Conservation (phyloP, 2,329 filamentous ascomycete species). For the Ophiostoma sp. region DNA sequence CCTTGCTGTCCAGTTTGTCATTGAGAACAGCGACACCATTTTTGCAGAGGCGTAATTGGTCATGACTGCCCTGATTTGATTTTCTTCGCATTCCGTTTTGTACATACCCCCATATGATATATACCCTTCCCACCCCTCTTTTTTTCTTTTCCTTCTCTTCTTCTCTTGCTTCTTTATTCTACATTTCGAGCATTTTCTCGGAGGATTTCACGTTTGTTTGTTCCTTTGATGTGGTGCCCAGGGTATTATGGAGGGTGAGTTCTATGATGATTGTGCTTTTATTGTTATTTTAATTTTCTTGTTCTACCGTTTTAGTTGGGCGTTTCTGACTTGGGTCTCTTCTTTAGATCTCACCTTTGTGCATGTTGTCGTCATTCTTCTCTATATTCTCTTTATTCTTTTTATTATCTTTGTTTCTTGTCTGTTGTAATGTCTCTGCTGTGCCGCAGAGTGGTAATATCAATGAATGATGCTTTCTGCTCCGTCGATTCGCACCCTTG, state of each 20-base stretch:
- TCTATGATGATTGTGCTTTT: not conserved
- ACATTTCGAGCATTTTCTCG: too few species aligned
- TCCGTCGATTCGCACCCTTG: not conserved
- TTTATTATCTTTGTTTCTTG: not conserved
- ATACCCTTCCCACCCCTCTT: slow-evolving; percentile 5
- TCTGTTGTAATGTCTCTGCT: not conserved
- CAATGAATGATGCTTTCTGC: not conserved
- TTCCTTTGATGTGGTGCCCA: not conserved
- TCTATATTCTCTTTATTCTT: slow-evolving; percentile 24
- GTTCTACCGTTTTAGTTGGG: slow-evolving; percentile 4
- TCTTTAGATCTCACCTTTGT: not conserved
- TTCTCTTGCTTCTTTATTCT: not conserved
- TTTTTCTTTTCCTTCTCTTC: slow-evolving; percentile 5
- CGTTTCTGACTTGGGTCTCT: not conserved
- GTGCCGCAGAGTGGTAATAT: not conserved
- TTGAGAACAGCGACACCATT: slow-evolving; percentile 80
- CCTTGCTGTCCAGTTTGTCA: slow-evolving; percentile 81
- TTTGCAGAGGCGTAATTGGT: slow-evolving; percentile 51
- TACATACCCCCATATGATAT: slow-evolving; percentile 17
- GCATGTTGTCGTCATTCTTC: not conserved
- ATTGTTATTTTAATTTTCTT: not conserved
- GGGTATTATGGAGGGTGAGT: slow-evolving; percentile 9
- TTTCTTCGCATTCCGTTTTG: slow-evolving; percentile 9
- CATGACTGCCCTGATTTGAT: not conserved
- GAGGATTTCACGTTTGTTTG: not conserved